phyloP scores from a whole-genome alignment of 2,329 filamentous ascomycete genomes.

The Arthrobotrys conoides region DNA sequence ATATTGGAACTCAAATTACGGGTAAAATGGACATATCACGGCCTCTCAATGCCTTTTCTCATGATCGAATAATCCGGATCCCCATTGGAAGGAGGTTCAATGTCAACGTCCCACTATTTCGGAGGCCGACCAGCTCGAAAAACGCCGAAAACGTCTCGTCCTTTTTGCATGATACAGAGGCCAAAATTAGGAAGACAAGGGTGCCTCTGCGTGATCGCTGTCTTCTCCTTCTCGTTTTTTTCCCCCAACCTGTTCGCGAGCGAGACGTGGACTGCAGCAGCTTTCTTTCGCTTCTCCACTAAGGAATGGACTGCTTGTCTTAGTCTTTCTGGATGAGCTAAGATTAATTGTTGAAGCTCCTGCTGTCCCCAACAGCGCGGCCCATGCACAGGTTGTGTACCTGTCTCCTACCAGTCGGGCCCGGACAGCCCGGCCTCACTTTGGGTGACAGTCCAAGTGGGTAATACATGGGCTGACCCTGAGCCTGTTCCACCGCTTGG shows the following conservation, averaged over 20 bases:
- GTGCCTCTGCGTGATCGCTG: slow-evolving; percentile 32
- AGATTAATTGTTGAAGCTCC: slow-evolving; percentile 57
- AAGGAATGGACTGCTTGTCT: slow-evolving; percentile 9
- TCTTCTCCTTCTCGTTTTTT: slow-evolving; percentile 11
- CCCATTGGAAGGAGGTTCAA: neutral
- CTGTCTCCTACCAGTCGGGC: slow-evolving; percentile 21
- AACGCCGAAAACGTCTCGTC: slow-evolving; percentile 33
- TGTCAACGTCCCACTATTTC: slow-evolving; percentile 20
- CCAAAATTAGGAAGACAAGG: slow-evolving; percentile 12
- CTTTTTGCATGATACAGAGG: slow-evolving; percentile 7
- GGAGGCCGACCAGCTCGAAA: slow-evolving; percentile 42
- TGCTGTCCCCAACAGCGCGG: slow-evolving; percentile 51
- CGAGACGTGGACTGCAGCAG: slow-evolving; percentile 36
- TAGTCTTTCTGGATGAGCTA: slow-evolving; percentile 33
- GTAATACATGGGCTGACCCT: slow-evolving; percentile 56
- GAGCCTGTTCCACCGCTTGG: slow-evolving; percentile 34
- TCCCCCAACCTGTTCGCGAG: slow-evolving; percentile 56
- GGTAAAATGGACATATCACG: slow-evolving; percentile 27
- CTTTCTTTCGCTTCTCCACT: slow-evolving; percentile 14
- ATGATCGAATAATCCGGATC: slow-evolving; percentile 8
- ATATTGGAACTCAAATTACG: neutral
- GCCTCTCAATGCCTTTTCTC: slow-evolving; percentile 2
- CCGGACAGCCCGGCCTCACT: slow-evolving; percentile 40
- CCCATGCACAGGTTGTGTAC: slow-evolving; percentile 32
- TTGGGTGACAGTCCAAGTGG: slow-evolving; percentile 11